Evolutionary conservation across 345 rosid species (phyloP).

Genomic region (Crucihimalaya himalaica): DNA sequence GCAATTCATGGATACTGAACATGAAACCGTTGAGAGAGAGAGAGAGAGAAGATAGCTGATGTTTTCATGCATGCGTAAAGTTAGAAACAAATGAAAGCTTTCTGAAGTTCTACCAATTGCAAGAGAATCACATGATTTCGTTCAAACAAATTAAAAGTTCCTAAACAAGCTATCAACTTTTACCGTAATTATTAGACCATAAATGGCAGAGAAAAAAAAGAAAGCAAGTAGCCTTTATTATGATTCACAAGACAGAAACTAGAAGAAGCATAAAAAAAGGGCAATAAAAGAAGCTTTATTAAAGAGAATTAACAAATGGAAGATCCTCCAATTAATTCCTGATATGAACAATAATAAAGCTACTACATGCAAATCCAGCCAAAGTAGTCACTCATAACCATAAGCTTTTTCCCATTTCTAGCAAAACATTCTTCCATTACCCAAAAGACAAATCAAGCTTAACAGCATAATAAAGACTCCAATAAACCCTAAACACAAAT

Average conservation of each 20-base stretch:
- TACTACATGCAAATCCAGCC: constrained; percentile 18
- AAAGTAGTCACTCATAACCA: constrained; percentile 22
- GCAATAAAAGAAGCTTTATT: constrained; percentile 24
- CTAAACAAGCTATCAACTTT: constrained; percentile 21
- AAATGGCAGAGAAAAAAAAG: constrained; percentile 12
- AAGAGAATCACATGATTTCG: constrained; percentile 3
- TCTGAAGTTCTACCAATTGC: neutral
- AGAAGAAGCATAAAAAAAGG: constrained; percentile 12
- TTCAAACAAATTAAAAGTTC: neutral
- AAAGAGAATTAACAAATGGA: constrained; percentile 20
- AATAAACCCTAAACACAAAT: neutral
- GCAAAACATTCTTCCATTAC: constrained; percentile 28
- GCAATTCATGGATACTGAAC: neutral
- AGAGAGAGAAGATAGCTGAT: too few relatives aligned
- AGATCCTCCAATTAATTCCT: constrained; percentile 26
- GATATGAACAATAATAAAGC: constrained; percentile 31
- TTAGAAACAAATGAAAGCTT: neutral
- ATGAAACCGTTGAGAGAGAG: neutral
- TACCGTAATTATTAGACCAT: constrained; percentile 17
- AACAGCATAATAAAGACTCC: constrained; percentile 14
- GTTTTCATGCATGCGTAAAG: neutral
- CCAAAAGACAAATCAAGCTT: constrained; percentile 8
- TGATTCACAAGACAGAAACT: constrained; percentile 19
- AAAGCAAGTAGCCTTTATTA: constrained; percentile 13
- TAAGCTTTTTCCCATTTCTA: constrained; percentile 26